A percentile compares a stretch with the other conserved stretches of the same genome.
Evolutionary conservation across 2,329 filamentous ascomycete species (phyloP).

Genomic region (Podosphaera xanthii): DNA sequence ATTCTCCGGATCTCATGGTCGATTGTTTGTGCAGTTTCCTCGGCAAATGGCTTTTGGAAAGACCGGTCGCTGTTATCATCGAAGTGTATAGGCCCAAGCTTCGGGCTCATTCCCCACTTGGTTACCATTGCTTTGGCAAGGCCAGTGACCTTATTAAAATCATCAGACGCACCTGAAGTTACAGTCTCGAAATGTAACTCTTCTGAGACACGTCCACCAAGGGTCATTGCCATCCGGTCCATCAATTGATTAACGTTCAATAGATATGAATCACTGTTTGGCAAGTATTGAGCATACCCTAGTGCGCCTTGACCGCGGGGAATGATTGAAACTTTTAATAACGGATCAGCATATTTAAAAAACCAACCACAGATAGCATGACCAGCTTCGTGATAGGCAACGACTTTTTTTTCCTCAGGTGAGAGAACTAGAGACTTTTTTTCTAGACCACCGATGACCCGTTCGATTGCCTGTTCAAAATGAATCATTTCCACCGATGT

Average conservation of each 20-base stretch:
- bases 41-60: constrained; percentile 84
- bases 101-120: constrained; percentile 95
- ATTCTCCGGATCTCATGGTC: constrained; percentile 80
- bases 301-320: constrained; percentile 82
- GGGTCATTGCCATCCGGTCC: constrained; percentile 99
- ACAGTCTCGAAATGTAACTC: constrained; percentile 94
- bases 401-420: constrained; percentile 82
- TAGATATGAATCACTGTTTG: constrained; percentile 71
- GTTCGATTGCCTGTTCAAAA: constrained; percentile 94
- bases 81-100: constrained; percentile 83
- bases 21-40: constrained; percentile 79
- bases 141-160: constrained; percentile 93
- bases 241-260: constrained; percentile 92
- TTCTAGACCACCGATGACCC: constrained; percentile 86
- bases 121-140: constrained; percentile 98
- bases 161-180: constrained; percentile 81
- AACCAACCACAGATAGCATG: constrained; percentile 98
- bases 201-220: constrained; percentile 84
- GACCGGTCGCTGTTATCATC: constrained; percentile 53
- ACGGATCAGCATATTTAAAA: constrained; percentile 84
- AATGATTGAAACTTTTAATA: constrained; percentile 97
- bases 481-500: constrained; percentile 66
- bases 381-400: constrained; percentile 94
- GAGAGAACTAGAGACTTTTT: constrained; percentile 90
- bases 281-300: constrained; percentile 94